Evolutionary conservation across 2,329 filamentous ascomycete species (phyloP), one percentile per base, ranked within the genome.

Genomic region (Lachnellula willkommii): DNA sequence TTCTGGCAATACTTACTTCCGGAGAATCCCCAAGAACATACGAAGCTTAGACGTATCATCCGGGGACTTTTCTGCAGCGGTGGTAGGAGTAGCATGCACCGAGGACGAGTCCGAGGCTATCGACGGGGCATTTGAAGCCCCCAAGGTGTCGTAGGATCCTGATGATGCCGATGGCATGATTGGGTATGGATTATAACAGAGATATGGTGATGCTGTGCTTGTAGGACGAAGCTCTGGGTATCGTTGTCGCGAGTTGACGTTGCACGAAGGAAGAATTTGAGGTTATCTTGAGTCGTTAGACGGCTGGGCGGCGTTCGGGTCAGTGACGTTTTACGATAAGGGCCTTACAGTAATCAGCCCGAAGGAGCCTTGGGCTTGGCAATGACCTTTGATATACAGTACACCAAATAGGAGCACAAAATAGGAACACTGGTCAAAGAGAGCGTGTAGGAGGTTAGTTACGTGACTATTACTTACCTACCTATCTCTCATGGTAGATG

Each of bases 41-140:
- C 85, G 88, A 68, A 97, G 77, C 79, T 96, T 96, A 63, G 89
- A 93, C 63, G 83, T 85, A 57, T 97, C 92, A 75, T 89, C 91
- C 63, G 80, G 78, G 15, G 76, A 72, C 72, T 84, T 83, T 68
- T 85, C 82, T 35, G 71, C 51, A 36, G 65, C 66, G 4, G 66
- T 56, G 28, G n/a, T 42, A 24, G 53, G 3, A 17, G 57, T 51
- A 24, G 57, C 43, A 8, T 50, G 53, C 15, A 55, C 26, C 26
- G 57, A 56, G 40, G 63, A 63, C 2, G 62, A 60, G 20, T 66
- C 65, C 32, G 64, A 64, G 26, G 60, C 42, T 5, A 60, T 64
- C 14, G 66, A 64, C 3, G 67, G 59, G 26, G 61, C 59, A 4
- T 66, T 65, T 28, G 65, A 65, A 35, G 65, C 57, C 5, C 63